Evolutionary conservation across 164 flowering plant genomes (phyloP).

Genomic region (Nelumbo lutea): DNA sequence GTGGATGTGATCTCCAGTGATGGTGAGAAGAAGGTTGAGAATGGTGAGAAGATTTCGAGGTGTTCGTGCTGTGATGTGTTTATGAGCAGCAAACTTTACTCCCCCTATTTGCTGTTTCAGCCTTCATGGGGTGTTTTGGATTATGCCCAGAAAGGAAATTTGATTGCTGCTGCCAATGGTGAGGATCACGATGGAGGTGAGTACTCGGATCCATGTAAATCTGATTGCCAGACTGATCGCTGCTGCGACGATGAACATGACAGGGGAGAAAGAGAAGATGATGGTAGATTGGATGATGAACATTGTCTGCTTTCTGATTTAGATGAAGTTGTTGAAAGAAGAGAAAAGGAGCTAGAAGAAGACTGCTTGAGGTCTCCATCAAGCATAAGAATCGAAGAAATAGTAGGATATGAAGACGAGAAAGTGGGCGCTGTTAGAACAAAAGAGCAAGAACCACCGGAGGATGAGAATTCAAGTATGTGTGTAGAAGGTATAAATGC

Average conservation of each 20-base stretch:
- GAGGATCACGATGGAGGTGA: slow-evolving; percentile 20
- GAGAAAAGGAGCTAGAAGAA: slow-evolving; percentile 19
- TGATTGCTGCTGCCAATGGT: slow-evolving; percentile 19
- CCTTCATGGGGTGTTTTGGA: slow-evolving; percentile 57
- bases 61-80: slow-evolving; percentile 72
- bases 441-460: slow-evolving; percentile 6
- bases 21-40: slow-evolving; percentile 26
- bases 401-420: slow-evolving; percentile 13
- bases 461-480: slow-evolving; percentile 10
- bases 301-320: slow-evolving; percentile 22
- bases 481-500: slow-evolving; percentile 22
- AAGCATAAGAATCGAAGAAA: slow-evolving; percentile 7
- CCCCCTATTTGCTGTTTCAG: slow-evolving; percentile 42
- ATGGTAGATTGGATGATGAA: slow-evolving; percentile 11
- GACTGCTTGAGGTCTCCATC: slow-evolving; percentile 6
- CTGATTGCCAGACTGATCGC: slow-evolving; percentile 24
- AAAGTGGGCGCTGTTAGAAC: neutral
- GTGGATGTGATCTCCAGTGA: slow-evolving; percentile 29
- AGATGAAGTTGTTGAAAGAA: slow-evolving; percentile 16
- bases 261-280: slow-evolving; percentile 4
- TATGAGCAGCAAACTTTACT: slow-evolving; percentile 28
- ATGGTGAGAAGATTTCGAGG: slow-evolving; percentile 29
- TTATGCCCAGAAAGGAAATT: slow-evolving; percentile 38
- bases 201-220: slow-evolving; percentile 26
- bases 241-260: slow-evolving; percentile 17